A percentile compares a stretch with the other conserved stretches of the same genome.
These are phyloP conservation scores for Arthroderma sp. DNA, from an alignment of 2,329 filamentous ascomycete genomes.

Conservation along the genomic window DNA sequence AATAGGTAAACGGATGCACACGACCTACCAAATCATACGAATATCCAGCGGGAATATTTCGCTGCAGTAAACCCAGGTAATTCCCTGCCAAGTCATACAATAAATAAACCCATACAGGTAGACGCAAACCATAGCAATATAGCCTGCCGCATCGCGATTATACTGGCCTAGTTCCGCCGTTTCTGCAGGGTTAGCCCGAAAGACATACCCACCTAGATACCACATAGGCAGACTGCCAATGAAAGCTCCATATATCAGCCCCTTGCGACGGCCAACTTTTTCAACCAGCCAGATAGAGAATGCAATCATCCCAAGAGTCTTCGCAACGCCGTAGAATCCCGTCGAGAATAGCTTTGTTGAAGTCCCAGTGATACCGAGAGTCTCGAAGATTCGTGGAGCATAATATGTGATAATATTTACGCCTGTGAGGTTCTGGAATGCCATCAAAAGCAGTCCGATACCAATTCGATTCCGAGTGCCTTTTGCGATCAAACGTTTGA, in stretches of 20 bases:
- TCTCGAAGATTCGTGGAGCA: constrained; percentile 55
- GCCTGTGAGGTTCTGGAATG: constrained; percentile 60
- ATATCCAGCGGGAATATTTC: constrained; percentile 65
- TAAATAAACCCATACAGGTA: constrained; percentile 44
- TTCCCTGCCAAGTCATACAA: constrained; percentile 34
- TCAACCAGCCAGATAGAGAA: constrained; percentile 60
- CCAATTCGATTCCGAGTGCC: constrained; percentile 52
- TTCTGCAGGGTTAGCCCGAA: constrained; percentile 36
- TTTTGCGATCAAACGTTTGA: constrained; percentile 45
- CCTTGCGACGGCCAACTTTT: constrained; percentile 45
- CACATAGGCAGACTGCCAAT: constrained; percentile 49
- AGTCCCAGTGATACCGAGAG: constrained; percentile 54
- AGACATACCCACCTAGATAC: constrained; percentile 41
- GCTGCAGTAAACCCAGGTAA: constrained; percentile 10
- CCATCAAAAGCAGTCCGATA: constrained; percentile 51
- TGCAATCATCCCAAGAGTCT: constrained; percentile 53
- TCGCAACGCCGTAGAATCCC: constrained; percentile 60
- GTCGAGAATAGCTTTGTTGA: constrained; percentile 58
- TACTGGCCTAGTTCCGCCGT: constrained; percentile 33
- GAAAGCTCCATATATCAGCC: constrained; percentile 52
- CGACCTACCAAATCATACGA: constrained; percentile 43
- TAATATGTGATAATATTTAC: constrained; percentile 62
- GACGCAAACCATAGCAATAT: constrained; percentile 41
- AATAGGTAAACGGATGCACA: too few species aligned
- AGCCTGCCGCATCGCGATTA: constrained; percentile 35